Evolutionary conservation across 2,329 filamentous ascomycete species (phyloP), one percentile per base, ranked within the genome.

Genomic region (Aureobasidium sp.): DNA sequence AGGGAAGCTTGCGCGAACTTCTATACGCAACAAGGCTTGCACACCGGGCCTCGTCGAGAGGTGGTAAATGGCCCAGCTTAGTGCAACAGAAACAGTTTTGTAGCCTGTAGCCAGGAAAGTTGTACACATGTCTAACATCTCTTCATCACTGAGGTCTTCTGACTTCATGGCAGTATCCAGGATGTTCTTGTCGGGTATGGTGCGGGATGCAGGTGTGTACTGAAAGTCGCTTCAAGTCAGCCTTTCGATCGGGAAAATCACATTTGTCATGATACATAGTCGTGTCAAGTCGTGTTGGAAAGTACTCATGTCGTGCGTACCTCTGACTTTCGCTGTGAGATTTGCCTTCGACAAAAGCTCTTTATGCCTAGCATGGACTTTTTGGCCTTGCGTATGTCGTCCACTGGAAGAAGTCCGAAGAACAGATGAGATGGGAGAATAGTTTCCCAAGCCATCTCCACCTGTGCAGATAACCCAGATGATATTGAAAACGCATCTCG

Each of bases 361-460:
- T 25, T 49, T 25, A 60, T 41, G 6, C 25, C 25, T 5, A 17
- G 22, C 57, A 60, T 60, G 17, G 57, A 60, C 3, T 8, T 51
- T 22, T 25, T 51, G 6, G 57, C 25, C 25, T 45, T 60, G 17
- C 57, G 41, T 45, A 60, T 8, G n/a, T 60, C 57, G 29, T 42
- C 34, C 12, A 60, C 17, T 1, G 57, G 27, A 5, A 60, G 5
- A n/a, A 60, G 22, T 4, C 45, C 45, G 20, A 60, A 51, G 36
- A 60, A 60, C 2, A 60, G 11, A 34, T 60, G 57, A 15, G 45
- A 25, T 2, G 57, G 57, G 20, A 60, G 45, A 4, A 60, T 60
- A 5, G 57, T 60, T 17, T 60, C 57, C 44, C 22, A 51, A 11
- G 57, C 57, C 57, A 60, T 60, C n/a, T 51, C 57, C 1, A 17